Evolutionary conservation across 192 early-diverging fungal species (phyloP), one percentile per base, ranked within the genome.

Genomic region (Podila verticillata): DNA sequence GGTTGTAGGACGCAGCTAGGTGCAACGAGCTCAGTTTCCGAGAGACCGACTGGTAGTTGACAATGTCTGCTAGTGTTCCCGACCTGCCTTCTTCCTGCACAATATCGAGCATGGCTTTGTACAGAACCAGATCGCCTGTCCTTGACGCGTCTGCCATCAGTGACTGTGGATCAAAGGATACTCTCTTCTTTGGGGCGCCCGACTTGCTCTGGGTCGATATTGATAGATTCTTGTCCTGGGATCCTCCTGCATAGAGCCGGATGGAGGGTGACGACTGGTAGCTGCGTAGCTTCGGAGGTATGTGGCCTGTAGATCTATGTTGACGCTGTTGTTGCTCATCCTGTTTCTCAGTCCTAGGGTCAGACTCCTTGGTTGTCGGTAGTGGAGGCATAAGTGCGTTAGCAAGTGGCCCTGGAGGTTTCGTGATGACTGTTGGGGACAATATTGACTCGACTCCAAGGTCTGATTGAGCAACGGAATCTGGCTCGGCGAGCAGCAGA

Each of bases 191-290:
- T 17, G 58, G 26, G 29, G 5, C 30, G 2, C 30, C 35, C 7
- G 59, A 51, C 48, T 67, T 62, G 35, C 31, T 59, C 39, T 44
- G 48, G 35, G 61, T 80, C 12, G 65, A 24, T 61, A 35, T 17
- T 39, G 66, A 39, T 0, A n/a, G 19, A 5, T 59, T 49, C 26
- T 29, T 58, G 0, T 71, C 64, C 44, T 49, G 28, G 0, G 44
- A 32, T 36, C 54, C 44, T 39, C 61, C 61, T 10, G 47, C 39
- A 31, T 49, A 63, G 4, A 65, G 65, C 34, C 77, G 60, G 26
- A 80, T 80, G 8, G 77, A 80, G 4, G 77, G 77, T n/a, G 77
- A 80, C 2, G 77, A 80, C n/a, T 72, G 77, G 57, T 80, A 80
- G 48, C 77, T 80, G 30, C 77, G 60, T 32, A 80, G 48, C 34